These are phyloP conservation scores for Xenoacremonium recifei DNA, from an alignment of 2,329 filamentous ascomycete genomes.

Conservation along the genomic window DNA sequence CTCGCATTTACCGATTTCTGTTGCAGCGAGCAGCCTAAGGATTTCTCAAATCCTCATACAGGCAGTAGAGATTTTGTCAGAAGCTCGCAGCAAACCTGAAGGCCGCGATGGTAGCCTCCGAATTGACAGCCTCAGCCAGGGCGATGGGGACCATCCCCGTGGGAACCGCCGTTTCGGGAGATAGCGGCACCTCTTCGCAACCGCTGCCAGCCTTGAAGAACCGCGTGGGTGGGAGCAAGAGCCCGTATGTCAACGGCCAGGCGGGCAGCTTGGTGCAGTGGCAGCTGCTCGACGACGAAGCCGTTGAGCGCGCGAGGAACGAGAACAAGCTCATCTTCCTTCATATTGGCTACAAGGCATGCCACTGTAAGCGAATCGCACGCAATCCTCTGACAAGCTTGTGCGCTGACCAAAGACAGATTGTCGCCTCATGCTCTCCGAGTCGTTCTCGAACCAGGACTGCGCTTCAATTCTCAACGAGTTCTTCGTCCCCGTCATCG, in stretches of 20 bases:
- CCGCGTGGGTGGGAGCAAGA: slow-evolving; percentile 38
- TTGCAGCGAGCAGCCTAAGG: no score
- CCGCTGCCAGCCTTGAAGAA: slow-evolving; percentile 32
- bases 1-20: no score
- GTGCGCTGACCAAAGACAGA: slow-evolving; percentile 44
- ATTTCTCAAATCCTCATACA: no score
- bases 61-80: no score
- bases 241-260: slow-evolving; percentile 66
- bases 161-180: slow-evolving; percentile 19
- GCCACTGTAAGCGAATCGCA: slow-evolving; percentile 70
- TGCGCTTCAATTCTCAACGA: slow-evolving; percentile 82
- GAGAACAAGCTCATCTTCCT: slow-evolving; percentile 90
- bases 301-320: slow-evolving; percentile 71
- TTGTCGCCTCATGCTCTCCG: slow-evolving; percentile 88
- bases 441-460: slow-evolving; percentile 82
- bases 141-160: slow-evolving; percentile 28
- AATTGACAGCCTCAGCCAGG: slow-evolving; percentile 36
- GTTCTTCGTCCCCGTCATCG: slow-evolving; percentile 85
- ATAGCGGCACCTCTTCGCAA: slow-evolving; percentile 15
- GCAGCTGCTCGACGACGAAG: slow-evolving; percentile 82
- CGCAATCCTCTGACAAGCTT: background rate
- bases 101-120: slow-evolving; percentile 35
- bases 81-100: background rate
- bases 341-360: slow-evolving; percentile 92
- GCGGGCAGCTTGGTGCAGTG: slow-evolving; percentile 82